Evolutionary conservation across 2,329 filamentous ascomycete species (phyloP), one percentile per base, ranked within the genome.

Genomic region (Hirsutella minnesotensis): DNA sequence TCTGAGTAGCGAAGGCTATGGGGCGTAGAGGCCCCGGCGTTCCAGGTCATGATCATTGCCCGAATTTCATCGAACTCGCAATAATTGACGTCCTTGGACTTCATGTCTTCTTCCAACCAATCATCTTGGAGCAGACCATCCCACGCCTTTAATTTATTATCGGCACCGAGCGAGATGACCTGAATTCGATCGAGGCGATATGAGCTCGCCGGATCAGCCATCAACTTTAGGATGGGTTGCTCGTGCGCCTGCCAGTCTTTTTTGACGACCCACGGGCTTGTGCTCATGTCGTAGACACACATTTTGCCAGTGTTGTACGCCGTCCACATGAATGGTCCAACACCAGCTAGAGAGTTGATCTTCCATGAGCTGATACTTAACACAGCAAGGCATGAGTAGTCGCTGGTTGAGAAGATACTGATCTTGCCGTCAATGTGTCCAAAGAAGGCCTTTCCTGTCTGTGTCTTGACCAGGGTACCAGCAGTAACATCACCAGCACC

Each of bases 241-340:
- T 86, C 81, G 57, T 96, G 92, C 3, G 87, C 90, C 49, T 82
- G 79, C 90, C 92, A 98, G 56, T 96, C 90, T 60, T 98, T 98
- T 64, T 86, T 81, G 21, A 94, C 79, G 18, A 74, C 73, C 92
- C 92, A 98, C 0, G 90, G 90, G n/a, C 75, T 79, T 24, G 77
- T 74, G 9, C 69, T 75, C 10, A 86, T 83, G 59, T 98, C 89
- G 61, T 95, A 98, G 8, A 96, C 84, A 54, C 87, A 92, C 27
- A 95, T 79, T 73, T 83, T 94, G 15, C 92, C 92, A 0, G 86
- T 95, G 59, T 90, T 95, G 66, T 89, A 96, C 3, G 83, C 90
- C 22, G 88, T 87, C 92, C 92, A 98, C 1, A 98, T 70, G 54
- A 86, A 77, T 46, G 81, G 75, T 5, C 88, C 89, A 3, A 88